phyloP scores from a whole-genome alignment of 176 grass and related monocot genomes.

The Carex kokanica region DNA sequence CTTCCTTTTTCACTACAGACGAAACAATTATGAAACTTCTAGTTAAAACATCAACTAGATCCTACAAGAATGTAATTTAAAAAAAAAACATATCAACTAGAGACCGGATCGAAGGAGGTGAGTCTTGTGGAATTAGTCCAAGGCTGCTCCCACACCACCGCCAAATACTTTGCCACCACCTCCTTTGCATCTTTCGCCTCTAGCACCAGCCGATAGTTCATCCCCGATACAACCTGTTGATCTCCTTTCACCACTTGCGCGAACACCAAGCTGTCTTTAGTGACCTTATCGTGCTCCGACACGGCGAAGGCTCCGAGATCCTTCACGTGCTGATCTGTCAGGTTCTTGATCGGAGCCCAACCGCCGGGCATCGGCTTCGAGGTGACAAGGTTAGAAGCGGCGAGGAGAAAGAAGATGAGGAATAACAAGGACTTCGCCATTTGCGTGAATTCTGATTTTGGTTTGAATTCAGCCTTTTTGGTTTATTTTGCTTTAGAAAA shows the following conservation, averaged over 20 bases:
- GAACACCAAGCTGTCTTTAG: conserved; percentile 30
- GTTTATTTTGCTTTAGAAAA: not conserved
- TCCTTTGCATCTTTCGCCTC: not conserved
- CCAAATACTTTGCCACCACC: conserved; percentile 12
- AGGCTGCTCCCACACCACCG: conserved; percentile 32
- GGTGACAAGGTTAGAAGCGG: not conserved
- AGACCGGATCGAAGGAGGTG: conserved; percentile 8
- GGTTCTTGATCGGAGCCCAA: conserved; percentile 32
- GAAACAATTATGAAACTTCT: too few species aligned
- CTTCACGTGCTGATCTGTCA: conserved; percentile 21
- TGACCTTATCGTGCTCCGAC: conserved; percentile 28
- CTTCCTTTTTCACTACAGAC: not conserved
- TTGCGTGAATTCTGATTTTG: not conserved
- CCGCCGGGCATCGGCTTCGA: not conserved
- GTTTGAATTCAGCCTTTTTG: not conserved
- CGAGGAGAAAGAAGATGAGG: not conserved
- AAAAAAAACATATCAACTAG: not conserved
- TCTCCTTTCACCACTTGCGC: conserved; percentile 24
- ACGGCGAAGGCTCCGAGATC: conserved; percentile 47
- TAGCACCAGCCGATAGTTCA: conserved; percentile 45
- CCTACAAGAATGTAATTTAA: not conserved
- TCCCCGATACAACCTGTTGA: conserved; percentile 30
- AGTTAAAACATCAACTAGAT: not conserved
- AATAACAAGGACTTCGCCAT: not conserved
- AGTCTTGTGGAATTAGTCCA: conserved; percentile 25